Conservation (phyloP, 2,329 filamentous ascomycete genomes). For the Phialocephala subalpina region DNA sequence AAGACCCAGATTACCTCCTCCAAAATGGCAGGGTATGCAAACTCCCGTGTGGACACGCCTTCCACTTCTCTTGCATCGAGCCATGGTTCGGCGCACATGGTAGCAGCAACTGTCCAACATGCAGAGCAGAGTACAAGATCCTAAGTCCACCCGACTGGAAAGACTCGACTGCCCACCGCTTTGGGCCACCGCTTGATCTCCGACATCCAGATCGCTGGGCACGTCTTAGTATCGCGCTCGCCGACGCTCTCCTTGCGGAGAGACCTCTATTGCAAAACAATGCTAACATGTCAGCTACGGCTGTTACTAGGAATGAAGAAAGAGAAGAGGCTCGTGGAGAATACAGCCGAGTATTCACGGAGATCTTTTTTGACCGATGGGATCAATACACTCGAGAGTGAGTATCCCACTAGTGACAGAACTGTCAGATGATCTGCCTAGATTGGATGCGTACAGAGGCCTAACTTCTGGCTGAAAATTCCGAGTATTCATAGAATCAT, state of each 20-base stretch:
- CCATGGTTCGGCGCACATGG: not conserved
- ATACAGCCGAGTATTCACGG: not conserved
- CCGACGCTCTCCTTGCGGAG: not conserved
- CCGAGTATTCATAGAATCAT: too few species aligned
- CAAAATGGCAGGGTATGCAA: not conserved
- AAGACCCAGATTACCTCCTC: not conserved
- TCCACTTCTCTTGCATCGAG: not conserved
- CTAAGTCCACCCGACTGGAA: not conserved
- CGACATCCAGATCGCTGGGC: not conserved
- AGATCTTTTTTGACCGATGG: not conserved
- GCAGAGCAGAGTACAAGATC: not conserved
- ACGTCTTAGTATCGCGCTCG: not conserved
- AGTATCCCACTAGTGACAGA: not conserved
- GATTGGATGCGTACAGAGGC: too few species aligned
- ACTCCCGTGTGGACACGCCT: not conserved
- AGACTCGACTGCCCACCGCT: not conserved
- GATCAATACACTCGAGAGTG: not conserved
- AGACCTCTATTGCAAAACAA: not conserved
- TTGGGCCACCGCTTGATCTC: not conserved
- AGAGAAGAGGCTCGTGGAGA: not conserved
- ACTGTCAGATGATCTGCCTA: not conserved
- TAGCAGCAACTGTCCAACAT: not conserved
- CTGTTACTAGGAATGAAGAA: not conserved
- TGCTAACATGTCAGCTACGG: too few species aligned
- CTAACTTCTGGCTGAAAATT: too few species aligned